A percentile compares a stretch with the other conserved stretches of the same genome.
phyloP scores from a whole-genome alignment of 148 eudicot genomes.

The Silene latifolia region DNA sequence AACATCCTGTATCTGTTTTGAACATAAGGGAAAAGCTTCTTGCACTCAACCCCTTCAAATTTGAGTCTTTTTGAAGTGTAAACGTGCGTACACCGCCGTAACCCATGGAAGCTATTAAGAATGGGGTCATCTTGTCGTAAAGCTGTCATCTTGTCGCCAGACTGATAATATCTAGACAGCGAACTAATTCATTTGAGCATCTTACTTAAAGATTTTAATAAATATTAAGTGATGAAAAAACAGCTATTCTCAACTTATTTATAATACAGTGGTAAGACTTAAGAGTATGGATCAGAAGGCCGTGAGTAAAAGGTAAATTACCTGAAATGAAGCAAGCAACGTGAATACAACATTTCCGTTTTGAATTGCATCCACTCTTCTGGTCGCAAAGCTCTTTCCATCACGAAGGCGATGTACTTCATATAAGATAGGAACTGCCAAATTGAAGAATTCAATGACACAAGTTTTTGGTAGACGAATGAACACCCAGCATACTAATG shows the following conservation, averaged over 20 bases:
- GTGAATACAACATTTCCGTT: constrained; percentile 86
- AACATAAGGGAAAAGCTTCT: not conserved
- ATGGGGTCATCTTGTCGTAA: not conserved
- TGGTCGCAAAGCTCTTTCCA: constrained; percentile 88
- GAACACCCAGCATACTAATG: too few relatives aligned
- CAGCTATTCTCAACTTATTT: not conserved
- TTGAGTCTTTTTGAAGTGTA: too few relatives aligned
- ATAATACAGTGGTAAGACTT: not conserved
- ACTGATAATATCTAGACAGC: not conserved
- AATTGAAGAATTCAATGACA: not conserved
- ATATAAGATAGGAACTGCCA: constrained; percentile 87
- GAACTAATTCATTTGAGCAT: not conserved
- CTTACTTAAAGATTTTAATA: not conserved
- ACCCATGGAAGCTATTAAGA: not conserved
- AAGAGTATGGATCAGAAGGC: not conserved
- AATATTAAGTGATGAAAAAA: not conserved
- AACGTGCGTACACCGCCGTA: too few relatives aligned
- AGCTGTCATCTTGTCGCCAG: not conserved
- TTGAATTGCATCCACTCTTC: constrained; percentile 89
- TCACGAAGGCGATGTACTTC: constrained; percentile 84
- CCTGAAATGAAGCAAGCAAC: constrained; percentile 94
- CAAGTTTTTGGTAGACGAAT: not conserved
- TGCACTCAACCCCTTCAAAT: not conserved
- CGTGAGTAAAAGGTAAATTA: constrained; percentile 23
- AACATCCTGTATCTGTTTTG: not conserved